Evolutionary conservation across 805 yeast genomes (phyloP), one percentile per base, ranked within the genome.

Genomic region (Ogataea glucozyma): DNA sequence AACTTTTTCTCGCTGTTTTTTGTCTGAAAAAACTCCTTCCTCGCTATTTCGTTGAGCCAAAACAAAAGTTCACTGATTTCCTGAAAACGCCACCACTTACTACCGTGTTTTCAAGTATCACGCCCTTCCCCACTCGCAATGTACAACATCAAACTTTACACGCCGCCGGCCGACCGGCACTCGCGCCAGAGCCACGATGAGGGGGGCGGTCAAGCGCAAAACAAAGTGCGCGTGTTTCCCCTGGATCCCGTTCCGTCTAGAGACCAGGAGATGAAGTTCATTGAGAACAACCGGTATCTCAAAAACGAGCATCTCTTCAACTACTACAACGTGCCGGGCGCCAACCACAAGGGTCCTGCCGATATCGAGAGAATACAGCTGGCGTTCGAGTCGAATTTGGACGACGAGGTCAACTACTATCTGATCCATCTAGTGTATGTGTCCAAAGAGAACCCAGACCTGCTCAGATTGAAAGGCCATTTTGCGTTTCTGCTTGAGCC

Each of bases 361-460:
- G 79, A 79, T 41, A 63, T 83, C 49, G 73, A 75, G 10, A 73
- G 96, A 47, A 78, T 88, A 55, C 73, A 74, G 50, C 74, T 88
- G 80, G 80, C 93, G 4, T 72, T 88, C 46, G 71, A 73, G 46
- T 76, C 84, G 14, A 84, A 81, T 1, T 64, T 88, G 18, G 76
- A 71, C 13, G 72, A 75, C 23, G 96, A 88, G 58, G 72, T 83
- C 18, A 79, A 78, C 53, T 85, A 89, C 81, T 83, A 91, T 4
- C 64, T 87, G 43, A 71, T 75, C 35, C 76, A 81, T 4, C 66
- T 82, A 46, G 66, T 75, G 9, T 67, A 70, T 39, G 57, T 72
- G 26, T 71, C 79, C 17, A 62, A 66, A 49, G 52, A 55, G 14
- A 66, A 67, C 38, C 73, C 77, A 3, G 60, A 58, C 6, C 52